phyloP scores from a whole-genome alignment of 2,329 filamentous ascomycete genomes.

The Diaporthe citrichinensis region DNA sequence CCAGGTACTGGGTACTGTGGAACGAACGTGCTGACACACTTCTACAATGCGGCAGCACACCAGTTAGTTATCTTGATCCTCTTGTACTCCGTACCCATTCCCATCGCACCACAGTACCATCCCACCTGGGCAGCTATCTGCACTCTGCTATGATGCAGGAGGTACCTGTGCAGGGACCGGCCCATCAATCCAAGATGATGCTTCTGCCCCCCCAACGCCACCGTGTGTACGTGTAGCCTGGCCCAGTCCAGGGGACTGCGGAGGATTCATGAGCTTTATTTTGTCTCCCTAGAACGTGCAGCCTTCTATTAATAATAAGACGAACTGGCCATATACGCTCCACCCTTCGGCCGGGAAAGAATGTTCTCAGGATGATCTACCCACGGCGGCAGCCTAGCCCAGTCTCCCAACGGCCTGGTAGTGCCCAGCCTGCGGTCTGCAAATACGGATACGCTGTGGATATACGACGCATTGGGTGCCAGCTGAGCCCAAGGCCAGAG shows the following conservation, averaged over 20 bases:
- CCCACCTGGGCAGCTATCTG: not conserved
- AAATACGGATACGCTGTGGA: conserved; percentile 29
- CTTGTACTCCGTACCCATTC: not conserved
- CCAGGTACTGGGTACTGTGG: not conserved
- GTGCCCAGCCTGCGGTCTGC: conserved; percentile 24
- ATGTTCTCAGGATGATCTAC: not conserved
- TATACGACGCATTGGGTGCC: conserved; percentile 27
- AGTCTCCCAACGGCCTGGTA: conserved; percentile 25
- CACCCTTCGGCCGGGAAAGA: conserved; percentile 5
- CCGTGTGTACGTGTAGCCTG: not conserved
- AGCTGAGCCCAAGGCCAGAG: not conserved
- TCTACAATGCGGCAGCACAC: not conserved
- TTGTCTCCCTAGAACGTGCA: conserved; percentile 5
- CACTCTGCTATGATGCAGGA: not conserved
- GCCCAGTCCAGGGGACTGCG: conserved; percentile 7
- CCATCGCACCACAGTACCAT: not conserved
- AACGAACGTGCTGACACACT: not conserved
- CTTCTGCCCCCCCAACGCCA: not conserved
- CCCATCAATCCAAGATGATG: not conserved
- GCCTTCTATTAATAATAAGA: conserved; percentile 25
- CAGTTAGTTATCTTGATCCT: not conserved
- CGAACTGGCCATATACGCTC: not conserved
- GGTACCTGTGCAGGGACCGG: not conserved
- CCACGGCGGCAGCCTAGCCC: conserved; percentile 10
- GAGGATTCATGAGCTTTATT: conserved; percentile 29